Evolutionary conservation across 73 alveolate genomes (phyloP).

Genomic region (Paramecium sexaurelia): DNA sequence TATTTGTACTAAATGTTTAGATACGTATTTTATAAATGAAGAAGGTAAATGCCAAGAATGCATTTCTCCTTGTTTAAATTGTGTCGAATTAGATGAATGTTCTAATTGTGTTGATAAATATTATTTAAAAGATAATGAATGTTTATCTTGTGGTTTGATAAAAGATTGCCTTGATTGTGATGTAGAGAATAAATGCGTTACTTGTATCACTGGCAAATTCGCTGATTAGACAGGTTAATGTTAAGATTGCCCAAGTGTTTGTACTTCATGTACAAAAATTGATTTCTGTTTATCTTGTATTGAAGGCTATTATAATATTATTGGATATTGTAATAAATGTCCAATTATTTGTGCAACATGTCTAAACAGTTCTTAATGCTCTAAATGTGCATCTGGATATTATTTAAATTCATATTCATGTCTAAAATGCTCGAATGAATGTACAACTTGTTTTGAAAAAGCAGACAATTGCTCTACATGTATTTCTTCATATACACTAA

Average conservation of each 20-base stretch:
- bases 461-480: background rate
- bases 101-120: background rate
- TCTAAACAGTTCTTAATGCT: background rate
- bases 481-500: background rate
- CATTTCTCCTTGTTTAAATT: background rate
- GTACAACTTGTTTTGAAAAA: background rate
- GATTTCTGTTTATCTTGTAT: background rate
- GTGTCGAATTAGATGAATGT: background rate
- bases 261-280: background rate
- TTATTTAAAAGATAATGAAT: background rate
- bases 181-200: background rate
- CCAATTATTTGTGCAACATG: background rate
- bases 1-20: background rate
- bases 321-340: conserved; percentile 7
- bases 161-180: background rate
- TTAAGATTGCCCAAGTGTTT: background rate
- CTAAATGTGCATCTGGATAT: background rate
- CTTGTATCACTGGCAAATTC: background rate
- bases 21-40: background rate
- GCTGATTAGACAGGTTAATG: background rate
- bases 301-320: background rate
- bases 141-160: background rate
- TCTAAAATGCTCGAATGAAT: background rate
- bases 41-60: background rate
- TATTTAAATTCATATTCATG: background rate